Conservation (phyloP, 176 grass and related monocot genomes). For the Triticum urartu region DNA sequence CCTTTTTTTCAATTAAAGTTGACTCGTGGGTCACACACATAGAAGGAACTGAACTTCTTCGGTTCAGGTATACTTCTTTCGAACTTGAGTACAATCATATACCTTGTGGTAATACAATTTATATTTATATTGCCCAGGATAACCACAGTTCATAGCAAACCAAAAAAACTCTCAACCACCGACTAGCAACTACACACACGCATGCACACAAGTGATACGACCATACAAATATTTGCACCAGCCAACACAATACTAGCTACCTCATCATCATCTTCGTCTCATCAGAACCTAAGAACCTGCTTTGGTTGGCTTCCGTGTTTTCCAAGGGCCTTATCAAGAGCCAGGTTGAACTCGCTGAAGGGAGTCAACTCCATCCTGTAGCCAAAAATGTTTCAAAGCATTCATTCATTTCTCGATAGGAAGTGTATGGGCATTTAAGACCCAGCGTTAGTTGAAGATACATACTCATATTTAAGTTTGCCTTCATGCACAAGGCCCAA, state of each 20-base stretch:
- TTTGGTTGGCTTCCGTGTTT: slow-evolving; percentile 79
- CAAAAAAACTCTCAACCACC: not conserved
- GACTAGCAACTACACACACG: not conserved
- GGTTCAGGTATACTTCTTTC: no score
- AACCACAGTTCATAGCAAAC: not conserved
- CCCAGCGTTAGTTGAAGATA: not conserved
- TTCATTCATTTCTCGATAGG: not conserved
- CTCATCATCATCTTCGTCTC: not conserved
- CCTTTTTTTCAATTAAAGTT: no score
- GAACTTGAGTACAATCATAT: no score
- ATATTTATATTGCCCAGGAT: not conserved
- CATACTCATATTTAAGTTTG: slow-evolving; percentile 80
- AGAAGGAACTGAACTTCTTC: no score
- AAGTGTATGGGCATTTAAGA: not conserved
- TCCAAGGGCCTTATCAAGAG: slow-evolving; percentile 74
- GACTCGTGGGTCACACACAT: no score
- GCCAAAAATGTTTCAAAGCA: not conserved
- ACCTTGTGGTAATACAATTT: no score
- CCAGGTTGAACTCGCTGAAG: slow-evolving; percentile 61
- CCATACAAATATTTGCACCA: not conserved
- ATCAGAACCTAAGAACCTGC: slow-evolving; percentile 79
- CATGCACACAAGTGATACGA: not conserved
- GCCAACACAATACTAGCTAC: not conserved
- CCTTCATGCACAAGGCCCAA: slow-evolving; percentile 61
- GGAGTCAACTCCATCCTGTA: slow-evolving; percentile 74